Conservation (phyloP, 345 rosid species). For the Kandelia obovata region DNA sequence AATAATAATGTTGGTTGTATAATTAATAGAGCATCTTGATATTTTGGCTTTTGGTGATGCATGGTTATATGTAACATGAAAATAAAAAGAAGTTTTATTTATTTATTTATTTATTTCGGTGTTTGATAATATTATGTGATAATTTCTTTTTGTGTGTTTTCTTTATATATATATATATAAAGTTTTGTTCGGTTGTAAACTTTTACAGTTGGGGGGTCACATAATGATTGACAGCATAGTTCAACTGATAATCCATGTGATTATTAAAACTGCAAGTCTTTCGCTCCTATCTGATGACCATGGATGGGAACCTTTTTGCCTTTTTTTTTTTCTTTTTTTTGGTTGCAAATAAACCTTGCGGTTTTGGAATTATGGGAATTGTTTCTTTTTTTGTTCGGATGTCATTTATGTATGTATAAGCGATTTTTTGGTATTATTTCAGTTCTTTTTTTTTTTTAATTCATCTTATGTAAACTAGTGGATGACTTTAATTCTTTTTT, state of each 20-base stretch:
- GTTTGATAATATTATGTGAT: too few species aligned
- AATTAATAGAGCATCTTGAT: too few species aligned
- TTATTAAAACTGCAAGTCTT: conserved; percentile 56
- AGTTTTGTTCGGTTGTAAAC: neutral
- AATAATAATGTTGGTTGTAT: neutral
- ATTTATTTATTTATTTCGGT: too few species aligned
- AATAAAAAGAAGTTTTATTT: too few species aligned
- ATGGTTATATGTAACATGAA: neutral
- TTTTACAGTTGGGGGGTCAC: conserved; percentile 24
- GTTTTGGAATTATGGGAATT: too few species aligned
- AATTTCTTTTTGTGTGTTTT: conserved; percentile 58
- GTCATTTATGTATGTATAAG: neutral
- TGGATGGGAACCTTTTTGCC: too few species aligned
- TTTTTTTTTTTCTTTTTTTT: too few species aligned
- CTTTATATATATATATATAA: too few species aligned
- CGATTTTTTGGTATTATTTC: neutral
- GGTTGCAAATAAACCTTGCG: too few species aligned
- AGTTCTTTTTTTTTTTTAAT: too few species aligned
- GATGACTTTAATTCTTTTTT: neutral
- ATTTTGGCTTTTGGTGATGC: neutral
- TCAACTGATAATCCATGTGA: conserved; percentile 79
- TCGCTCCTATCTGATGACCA: conserved; percentile 99
- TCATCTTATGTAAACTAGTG: neutral
- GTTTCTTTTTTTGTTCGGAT: too few species aligned
- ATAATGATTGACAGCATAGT: conserved; percentile 86